Conservation (phyloP, 2,329 filamentous ascomycete genomes). For the Periconia sp. region DNA sequence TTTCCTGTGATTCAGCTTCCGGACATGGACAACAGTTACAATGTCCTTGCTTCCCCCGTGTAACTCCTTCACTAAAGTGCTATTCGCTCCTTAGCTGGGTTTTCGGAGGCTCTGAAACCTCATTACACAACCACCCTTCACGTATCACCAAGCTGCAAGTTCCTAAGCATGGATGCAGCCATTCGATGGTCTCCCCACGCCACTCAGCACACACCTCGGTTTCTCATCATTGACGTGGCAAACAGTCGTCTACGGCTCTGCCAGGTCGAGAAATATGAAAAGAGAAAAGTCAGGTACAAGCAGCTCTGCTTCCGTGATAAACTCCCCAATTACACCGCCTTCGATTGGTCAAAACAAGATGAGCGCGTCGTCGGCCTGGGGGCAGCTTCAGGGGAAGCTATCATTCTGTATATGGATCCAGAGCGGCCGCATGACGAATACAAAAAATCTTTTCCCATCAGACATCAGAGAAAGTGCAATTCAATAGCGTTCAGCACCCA, state of each 20-base stretch:
- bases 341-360: constrained; percentile 65
- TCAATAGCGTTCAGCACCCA: constrained; percentile 79
- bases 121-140: background rate
- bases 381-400: constrained; percentile 73
- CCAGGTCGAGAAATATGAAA: constrained; percentile 46
- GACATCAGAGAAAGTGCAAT: constrained; percentile 76
- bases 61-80: background rate
- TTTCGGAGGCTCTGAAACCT: background rate
- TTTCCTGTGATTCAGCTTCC: background rate
- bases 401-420: constrained; percentile 72
- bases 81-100: background rate
- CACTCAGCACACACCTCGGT: constrained; percentile 54
- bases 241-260: constrained; percentile 62
- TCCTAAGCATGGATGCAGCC: constrained; percentile 58
- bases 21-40: background rate
- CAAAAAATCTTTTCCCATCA: constrained; percentile 69
- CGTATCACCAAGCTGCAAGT: background rate
- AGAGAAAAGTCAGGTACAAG: constrained; percentile 52
- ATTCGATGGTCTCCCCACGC: constrained; percentile 66
- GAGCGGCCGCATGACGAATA: constrained; percentile 46
- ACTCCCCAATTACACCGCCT: constrained; percentile 63
- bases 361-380: constrained; percentile 73
- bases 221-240: constrained; percentile 63
- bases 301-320: constrained; percentile 56
- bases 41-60: background rate